Conservation (phyloP, 768 basidiomycete genomes). For the Roridomyces roridus region DNA sequence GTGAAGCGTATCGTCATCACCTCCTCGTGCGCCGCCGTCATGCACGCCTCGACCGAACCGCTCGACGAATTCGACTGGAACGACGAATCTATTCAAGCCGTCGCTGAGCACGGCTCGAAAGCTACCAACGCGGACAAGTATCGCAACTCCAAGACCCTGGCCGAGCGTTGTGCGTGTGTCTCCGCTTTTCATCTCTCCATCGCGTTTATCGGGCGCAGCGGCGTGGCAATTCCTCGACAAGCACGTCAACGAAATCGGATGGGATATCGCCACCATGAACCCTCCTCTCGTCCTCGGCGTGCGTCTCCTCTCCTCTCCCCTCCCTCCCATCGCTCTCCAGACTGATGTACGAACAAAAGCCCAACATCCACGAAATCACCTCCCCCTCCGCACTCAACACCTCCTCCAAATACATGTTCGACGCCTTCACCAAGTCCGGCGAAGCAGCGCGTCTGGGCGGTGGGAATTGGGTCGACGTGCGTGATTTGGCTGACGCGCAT, state of each 20-base stretch:
- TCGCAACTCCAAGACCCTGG: slow-evolving; percentile 61
- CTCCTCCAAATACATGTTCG: slow-evolving; percentile 41
- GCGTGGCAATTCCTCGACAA: slow-evolving; percentile 48
- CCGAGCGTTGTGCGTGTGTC: slow-evolving; percentile 52
- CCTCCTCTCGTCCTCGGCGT: slow-evolving; percentile 55
- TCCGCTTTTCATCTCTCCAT: background rate
- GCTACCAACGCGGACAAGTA: slow-evolving; percentile 53
- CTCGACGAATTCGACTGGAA: slow-evolving; percentile 67
- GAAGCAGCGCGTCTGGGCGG: slow-evolving; percentile 32
- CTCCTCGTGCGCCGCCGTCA: slow-evolving; percentile 58
- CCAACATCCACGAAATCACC: slow-evolving; percentile 42
- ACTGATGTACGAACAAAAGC: slow-evolving; percentile 30
- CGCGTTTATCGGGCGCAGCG: slow-evolving; percentile 32
- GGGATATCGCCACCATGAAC: slow-evolving; percentile 59
- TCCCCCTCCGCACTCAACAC: slow-evolving; percentile 39
- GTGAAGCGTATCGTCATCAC: slow-evolving; percentile 71
- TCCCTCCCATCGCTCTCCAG: background rate
- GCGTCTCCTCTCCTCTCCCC: background rate
- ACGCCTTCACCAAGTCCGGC: slow-evolving; percentile 31
- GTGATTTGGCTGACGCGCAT: slow-evolving; percentile 61
- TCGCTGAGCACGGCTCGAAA: slow-evolving; percentile 55
- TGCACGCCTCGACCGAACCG: slow-evolving; percentile 31
- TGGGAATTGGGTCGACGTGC: slow-evolving; percentile 48
- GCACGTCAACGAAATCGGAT: slow-evolving; percentile 46
- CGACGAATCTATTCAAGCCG: slow-evolving; percentile 48